Base-by-base conservation (phyloP, 495 filamentous ascomycete genomes). In the Penicillium desertorum region DNA sequence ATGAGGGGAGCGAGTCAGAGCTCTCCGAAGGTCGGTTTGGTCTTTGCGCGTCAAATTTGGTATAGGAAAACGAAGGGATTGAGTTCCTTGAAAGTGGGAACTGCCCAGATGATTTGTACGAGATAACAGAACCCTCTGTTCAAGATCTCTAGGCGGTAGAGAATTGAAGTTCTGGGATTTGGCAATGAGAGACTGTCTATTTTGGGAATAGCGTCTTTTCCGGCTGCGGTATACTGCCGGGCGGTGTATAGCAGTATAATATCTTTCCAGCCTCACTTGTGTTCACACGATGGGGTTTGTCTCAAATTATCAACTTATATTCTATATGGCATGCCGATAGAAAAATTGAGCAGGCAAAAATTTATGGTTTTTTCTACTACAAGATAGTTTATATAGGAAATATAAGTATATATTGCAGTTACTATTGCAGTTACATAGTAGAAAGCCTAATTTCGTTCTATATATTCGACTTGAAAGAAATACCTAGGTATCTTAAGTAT, bases 151-250 rank as follows among this genome's bases (percentile, higher is more conserved):
- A 57, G 54, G 50, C 53, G 56, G 62, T 19, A 48, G 56, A 57
- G 56, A 53, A 36, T 12, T 47, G 55, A 36, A 56, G 57, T 55
- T 50, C 57, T 64, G 56, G 57, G 51, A 62, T 49, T 62, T 44
- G 61, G 54, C 48, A 65, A 53, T 55, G 48, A 48, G 45, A 53
- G 54, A 25, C 45, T 56, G 61, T 51, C 66, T 45, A 51, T 58
- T 71, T 76, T 51, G 54, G 70, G 71, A 59, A 63, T 77, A 77
- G 75, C 61, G 67, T 19, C 44, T 27, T 46, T 45, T 47, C 22
- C 42, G 32, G 16, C 50, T 19, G 45, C 53, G 20, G 29, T n/a
- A 44, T 30, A 51, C 45, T 49, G 57, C 46, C 25, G 23, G 45
- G 36, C 30, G 32, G 36, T 62, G 12, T 50, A 30, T 51, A n/a